phyloP scores from a whole-genome alignment of 768 basidiomycete species.

The Chalciporus pseudorubinellus region DNA sequence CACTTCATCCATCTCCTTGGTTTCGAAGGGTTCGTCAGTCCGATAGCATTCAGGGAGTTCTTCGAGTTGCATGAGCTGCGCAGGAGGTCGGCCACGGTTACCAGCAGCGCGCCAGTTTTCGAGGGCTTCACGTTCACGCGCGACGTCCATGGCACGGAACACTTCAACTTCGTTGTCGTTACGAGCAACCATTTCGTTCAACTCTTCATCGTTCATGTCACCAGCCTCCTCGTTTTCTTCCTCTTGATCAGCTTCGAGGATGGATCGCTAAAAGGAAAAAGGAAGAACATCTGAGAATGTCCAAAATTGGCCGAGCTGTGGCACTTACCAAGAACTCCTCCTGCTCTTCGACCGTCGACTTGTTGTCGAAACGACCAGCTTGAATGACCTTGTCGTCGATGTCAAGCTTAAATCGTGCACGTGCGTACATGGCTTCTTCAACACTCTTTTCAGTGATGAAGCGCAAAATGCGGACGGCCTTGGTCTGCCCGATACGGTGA shows the following conservation, averaged over 20 bases:
- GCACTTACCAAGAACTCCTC: slow-evolving; percentile 86
- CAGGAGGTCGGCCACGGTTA: slow-evolving; percentile 74
- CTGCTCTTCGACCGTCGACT: slow-evolving; percentile 96
- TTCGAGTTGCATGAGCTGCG: slow-evolving; percentile 74
- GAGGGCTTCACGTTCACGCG: slow-evolving; percentile 67
- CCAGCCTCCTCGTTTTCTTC: slow-evolving; percentile 88
- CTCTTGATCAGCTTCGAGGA: slow-evolving; percentile 87
- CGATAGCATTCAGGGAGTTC: slow-evolving; percentile 94
- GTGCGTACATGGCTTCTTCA: slow-evolving; percentile 95
- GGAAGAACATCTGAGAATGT: not conserved
- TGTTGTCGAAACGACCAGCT: slow-evolving; percentile 98
- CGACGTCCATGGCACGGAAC: slow-evolving; percentile 80
- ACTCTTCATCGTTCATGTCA: slow-evolving; percentile 91
- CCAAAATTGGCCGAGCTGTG: not conserved
- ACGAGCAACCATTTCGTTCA: slow-evolving; percentile 90
- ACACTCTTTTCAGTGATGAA: slow-evolving; percentile 98
- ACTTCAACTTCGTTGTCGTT: slow-evolving; percentile 71
- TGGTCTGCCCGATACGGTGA: slow-evolving; percentile 99
- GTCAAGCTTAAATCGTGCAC: slow-evolving; percentile 93
- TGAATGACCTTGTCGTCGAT: slow-evolving; percentile 99
- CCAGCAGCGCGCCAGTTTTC: slow-evolving; percentile 71
- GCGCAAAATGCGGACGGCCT: slow-evolving; percentile 92
- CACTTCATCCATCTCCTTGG: slow-evolving; percentile 47
- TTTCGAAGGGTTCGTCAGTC: slow-evolving; percentile 78
- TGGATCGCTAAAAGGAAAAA: slow-evolving; percentile 61